phyloP scores from a whole-genome alignment of 2,329 filamentous ascomycete genomes.

The Colletotrichum lindemuthianum region DNA sequence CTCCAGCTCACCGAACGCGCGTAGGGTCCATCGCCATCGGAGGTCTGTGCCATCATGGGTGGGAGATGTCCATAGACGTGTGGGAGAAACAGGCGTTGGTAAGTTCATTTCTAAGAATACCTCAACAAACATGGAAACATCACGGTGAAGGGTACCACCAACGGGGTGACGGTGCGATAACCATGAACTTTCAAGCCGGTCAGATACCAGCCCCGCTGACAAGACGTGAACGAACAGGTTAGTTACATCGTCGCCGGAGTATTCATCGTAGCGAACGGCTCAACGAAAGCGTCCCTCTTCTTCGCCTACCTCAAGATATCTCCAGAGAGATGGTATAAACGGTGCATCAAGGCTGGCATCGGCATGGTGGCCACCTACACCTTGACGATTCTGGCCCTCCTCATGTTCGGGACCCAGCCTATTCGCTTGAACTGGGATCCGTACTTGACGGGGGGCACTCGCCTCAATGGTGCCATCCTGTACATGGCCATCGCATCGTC shows the following conservation, averaged over 20 bases:
- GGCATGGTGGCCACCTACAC: slow-evolving; percentile 44
- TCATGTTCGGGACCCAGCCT: slow-evolving; percentile 38
- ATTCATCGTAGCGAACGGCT: slow-evolving; percentile 46
- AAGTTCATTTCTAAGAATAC: neutral
- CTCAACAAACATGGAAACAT: no score
- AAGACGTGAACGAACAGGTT: slow-evolving; percentile 28
- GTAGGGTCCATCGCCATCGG: slow-evolving; percentile 41
- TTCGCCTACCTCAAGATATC: slow-evolving; percentile 49
- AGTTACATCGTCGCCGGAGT: slow-evolving; percentile 42
- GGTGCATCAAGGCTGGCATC: slow-evolving; percentile 41
- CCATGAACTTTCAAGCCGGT: no score
- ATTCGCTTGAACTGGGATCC: slow-evolving; percentile 39
- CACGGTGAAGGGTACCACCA: no score
- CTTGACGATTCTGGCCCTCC: slow-evolving; percentile 35
- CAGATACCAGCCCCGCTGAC: neutral
- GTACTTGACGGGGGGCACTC: slow-evolving; percentile 40
- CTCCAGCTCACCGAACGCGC: no score
- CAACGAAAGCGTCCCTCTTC: slow-evolving; percentile 49
- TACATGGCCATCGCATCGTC: slow-evolving; percentile 59
- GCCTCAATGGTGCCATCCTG: slow-evolving; percentile 54
- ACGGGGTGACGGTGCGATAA: no score
- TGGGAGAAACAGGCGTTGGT: slow-evolving; percentile 39
- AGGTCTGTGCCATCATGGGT: slow-evolving; percentile 41
- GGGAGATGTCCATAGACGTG: slow-evolving; percentile 40
- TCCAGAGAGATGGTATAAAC: slow-evolving; percentile 43